Base-by-base conservation (phyloP, 805 yeast species). In the Kazachstania taianensis region DNA sequence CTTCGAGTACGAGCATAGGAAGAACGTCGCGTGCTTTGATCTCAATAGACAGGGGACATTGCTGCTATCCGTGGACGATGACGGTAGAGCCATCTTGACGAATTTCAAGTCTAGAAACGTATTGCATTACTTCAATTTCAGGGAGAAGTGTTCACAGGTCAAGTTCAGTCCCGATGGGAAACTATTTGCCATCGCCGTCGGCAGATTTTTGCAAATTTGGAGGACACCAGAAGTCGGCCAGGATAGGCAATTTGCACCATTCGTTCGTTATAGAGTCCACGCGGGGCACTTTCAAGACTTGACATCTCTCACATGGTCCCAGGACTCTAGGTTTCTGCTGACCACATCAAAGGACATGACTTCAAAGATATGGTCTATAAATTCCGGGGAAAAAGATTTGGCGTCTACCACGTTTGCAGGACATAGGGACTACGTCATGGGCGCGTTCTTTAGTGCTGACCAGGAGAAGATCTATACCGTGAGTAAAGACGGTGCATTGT, bases 201-300 rank as follows among this genome's bases (percentile, higher is more conserved):
- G 84, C 5, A 65, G 94, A 45, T 80, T 81, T 36, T 65, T 89
- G 13, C 96, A 92, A 57, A 78, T 92, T 7, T 92, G 98, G 98
- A 78, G 75, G 51, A 84, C 96, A 1, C 96, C 96, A 0, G 77
- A 73, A 32, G 65, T 67, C 17, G 63, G 75, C 6, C 92, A 83
- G 48, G 96, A 85, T 51, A 70, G 94, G 41, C 95, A 86, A 55
- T 92, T 92, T 67, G 92, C 96, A 1, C 98, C 98, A 12, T 92
- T 92, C 60, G 82, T 89, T 27, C 80, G 94, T 43, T 84, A 83
- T 59, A 68, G 94, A 51, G 73, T 82, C 6, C 86, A 86, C 50
- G 85, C 96, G 1, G 98, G 98, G 24, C 98, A 92, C 63, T 86
- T 76, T 55, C 78, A 77, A 34, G 94, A 84, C 48, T 74, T 92